These are phyloP conservation scores for Emericellopsis terricola DNA, from an alignment of 495 filamentous ascomycete species.

Conservation along the genomic window DNA sequence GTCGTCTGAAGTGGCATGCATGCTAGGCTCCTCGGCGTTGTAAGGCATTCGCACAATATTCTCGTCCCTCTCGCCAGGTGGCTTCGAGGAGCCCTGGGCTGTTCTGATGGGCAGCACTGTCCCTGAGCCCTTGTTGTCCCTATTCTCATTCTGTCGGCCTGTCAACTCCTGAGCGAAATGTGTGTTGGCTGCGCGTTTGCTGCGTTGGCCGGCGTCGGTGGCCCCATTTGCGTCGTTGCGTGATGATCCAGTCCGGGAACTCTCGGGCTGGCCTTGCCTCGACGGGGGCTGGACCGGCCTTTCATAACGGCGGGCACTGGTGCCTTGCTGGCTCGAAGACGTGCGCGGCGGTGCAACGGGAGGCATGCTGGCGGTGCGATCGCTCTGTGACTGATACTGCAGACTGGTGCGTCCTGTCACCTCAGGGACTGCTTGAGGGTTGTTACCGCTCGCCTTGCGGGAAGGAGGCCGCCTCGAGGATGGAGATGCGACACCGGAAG, in stretches of 20 bases:
- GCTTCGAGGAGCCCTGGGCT: constrained; percentile 21
- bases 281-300: constrained; percentile 20
- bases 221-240: constrained; percentile 9
- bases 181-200: constrained; percentile 4
- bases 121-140: constrained; percentile 25
- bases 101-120: constrained; percentile 23
- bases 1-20: constrained; percentile 14
- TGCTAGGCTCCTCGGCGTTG: constrained; percentile 48
- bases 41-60: constrained; percentile 66
- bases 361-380: constrained; percentile 17
- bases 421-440: constrained; percentile 30
- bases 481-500: constrained; percentile 15
- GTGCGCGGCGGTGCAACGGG: constrained; percentile 43
- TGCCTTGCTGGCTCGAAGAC: constrained; percentile 30
- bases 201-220: constrained; percentile 16
- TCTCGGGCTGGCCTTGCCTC: constrained; percentile 11
- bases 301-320: constrained; percentile 26
- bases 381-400: constrained; percentile 28
- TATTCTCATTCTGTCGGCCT: constrained; percentile 24
- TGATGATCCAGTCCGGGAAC: constrained; percentile 5
- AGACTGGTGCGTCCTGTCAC: constrained; percentile 46
- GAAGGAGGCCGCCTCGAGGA: constrained; percentile 27
- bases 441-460: constrained; percentile 34
- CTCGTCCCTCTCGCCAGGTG: constrained; percentile 44
- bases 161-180: constrained; percentile 18